A percentile compares a stretch with the other conserved stretches of the same genome.
Evolutionary conservation across 441 rosid species (phyloP).

Genomic region (Brassica balearica): DNA sequence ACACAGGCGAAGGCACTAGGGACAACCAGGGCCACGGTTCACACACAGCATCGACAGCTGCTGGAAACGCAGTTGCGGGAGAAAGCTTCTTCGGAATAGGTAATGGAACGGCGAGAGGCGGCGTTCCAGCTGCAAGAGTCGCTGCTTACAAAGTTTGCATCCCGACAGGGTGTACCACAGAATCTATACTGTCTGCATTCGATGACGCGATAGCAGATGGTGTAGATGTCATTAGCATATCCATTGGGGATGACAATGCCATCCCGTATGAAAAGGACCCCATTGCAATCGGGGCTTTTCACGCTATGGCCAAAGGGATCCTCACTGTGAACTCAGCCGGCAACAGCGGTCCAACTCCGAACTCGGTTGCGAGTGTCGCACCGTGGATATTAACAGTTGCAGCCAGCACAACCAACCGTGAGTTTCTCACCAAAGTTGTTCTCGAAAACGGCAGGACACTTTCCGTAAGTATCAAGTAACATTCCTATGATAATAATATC

Average conservation of each 20-base stretch:
- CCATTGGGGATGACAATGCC: not conserved
- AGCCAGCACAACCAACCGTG: not conserved
- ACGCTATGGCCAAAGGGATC: conserved; percentile 7
- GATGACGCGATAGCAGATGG: not conserved
- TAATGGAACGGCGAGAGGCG: not conserved
- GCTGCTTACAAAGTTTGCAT: not conserved
- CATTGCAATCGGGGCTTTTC: not conserved
- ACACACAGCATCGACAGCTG: not conserved
- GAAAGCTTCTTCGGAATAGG: not conserved
- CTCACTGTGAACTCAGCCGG: conserved; percentile 2
- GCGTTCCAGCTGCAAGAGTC: not conserved
- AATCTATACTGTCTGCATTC: not conserved
- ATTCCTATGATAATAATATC: not conserved
- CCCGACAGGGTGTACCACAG: not conserved
- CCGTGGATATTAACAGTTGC: not conserved
- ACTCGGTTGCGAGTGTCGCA: not conserved
- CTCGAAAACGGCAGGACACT: not conserved
- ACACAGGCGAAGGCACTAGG: not conserved
- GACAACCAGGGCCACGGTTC: not conserved
- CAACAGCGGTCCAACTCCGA: not conserved
- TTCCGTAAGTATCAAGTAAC: not conserved
- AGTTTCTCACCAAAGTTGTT: not conserved
- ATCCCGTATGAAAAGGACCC: not conserved
- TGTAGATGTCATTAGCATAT: not conserved
- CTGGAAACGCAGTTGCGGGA: not conserved